A percentile compares a stretch with the other conserved stretches of the same genome.
Conservation (phyloP, 73 alveolate species). For the Blepharisma stoltei region DNA sequence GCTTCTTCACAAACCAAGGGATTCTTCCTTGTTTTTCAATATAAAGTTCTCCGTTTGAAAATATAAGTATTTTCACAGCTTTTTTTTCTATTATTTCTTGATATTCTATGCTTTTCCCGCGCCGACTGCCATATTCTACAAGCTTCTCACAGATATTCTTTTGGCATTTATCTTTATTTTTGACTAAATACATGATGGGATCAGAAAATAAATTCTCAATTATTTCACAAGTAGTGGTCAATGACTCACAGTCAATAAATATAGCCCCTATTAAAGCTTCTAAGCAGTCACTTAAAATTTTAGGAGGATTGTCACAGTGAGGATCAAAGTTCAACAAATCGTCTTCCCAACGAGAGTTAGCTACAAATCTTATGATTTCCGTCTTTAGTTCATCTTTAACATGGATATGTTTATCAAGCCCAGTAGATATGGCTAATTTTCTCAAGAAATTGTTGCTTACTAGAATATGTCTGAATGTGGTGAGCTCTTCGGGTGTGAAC, state of each 20-base stretch:
- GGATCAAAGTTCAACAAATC: not conserved
- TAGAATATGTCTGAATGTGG: not conserved
- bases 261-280: not conserved
- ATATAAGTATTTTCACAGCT: too few relatives aligned
- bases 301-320: not conserved
- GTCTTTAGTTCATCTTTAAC: not conserved
- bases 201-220: not conserved
- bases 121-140: not conserved
- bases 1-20: too few relatives aligned
- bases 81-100: too few relatives aligned
- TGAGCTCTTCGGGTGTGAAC: not conserved
- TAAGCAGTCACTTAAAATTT: conserved; percentile 3
- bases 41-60: too few relatives aligned
- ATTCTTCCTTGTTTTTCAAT: too few relatives aligned
- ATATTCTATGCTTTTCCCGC: conserved; percentile 1
- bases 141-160: not conserved
- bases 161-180: not conserved
- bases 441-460: not conserved
- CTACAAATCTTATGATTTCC: not conserved
- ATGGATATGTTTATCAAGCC: not conserved
- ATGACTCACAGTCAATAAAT: not conserved
- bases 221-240: not conserved
- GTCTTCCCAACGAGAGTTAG: not conserved
- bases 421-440: not conserved
- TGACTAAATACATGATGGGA: not conserved